These are phyloP conservation scores for Saprolegnia parasitica DNA, from an alignment of 352 stramenopile species.

Conservation along the genomic window DNA sequence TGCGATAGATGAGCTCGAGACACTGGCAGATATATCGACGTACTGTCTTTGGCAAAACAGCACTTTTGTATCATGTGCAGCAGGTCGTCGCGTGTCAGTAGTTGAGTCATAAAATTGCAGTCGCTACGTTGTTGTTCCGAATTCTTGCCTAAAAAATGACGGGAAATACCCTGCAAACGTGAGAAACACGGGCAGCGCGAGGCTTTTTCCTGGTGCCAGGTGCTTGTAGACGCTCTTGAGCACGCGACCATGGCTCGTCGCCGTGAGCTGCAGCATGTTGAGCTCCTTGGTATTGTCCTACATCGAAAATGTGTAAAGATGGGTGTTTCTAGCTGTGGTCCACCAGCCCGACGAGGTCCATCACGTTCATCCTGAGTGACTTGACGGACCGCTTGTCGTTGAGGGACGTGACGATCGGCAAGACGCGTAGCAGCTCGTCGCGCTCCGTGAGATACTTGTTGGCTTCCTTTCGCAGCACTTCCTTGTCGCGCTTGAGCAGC, in stretches of 20 bases:
- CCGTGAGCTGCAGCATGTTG: conserved; percentile 29
- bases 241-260: background rate
- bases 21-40: background rate
- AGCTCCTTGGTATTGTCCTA: conserved; percentile 26
- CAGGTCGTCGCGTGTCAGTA: conserved; percentile 8
- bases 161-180: conserved; percentile 13
- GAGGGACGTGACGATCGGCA: conserved; percentile 25
- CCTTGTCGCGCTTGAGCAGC: conserved; percentile 25
- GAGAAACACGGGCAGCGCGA: background rate
- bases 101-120: conserved; percentile 1
- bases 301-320: background rate
- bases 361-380: conserved; percentile 12
- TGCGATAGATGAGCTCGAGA: background rate
- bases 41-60: conserved; percentile 24
- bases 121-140: background rate
- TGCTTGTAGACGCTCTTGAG: conserved; percentile 24
- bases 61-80: conserved; percentile 11
- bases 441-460: conserved; percentile 24
- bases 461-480: conserved; percentile 26
- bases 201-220: conserved; percentile 3
- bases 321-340: background rate
- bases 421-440: conserved; percentile 22
- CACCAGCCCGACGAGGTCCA: conserved; percentile 17
- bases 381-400: conserved; percentile 13
- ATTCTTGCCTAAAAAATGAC: background rate